Base-by-base conservation (phyloP, 2,329 filamentous ascomycete genomes). In the Daldinia sp. region DNA sequence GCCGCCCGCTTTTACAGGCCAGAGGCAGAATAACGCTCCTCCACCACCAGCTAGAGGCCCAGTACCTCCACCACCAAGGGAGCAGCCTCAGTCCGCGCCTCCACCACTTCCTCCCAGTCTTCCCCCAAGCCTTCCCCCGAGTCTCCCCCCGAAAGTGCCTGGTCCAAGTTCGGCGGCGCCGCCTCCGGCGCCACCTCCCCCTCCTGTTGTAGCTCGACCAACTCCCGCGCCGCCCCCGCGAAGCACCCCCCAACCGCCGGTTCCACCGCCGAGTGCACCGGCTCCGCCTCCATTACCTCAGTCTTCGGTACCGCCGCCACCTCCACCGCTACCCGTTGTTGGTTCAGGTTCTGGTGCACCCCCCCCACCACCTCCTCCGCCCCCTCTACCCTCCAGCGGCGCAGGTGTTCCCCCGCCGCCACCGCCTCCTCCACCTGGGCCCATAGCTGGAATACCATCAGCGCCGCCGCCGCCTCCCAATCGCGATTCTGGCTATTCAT, bases 1-100 rank as follows among this genome's bases (percentile, higher is more conserved):
- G 4, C 93, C 94, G 57, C 93, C 94, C 5, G 87, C 92, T 2
- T 96, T 96, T 72, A 74, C 84, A 49, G 90, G 90, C 45, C 87
- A 89, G 71, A 79, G 86, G 64, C n/a, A 66, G 37, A 72, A 67
- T 52, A 86, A 86, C 41, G 82, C 82, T n/a, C 89, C 91, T 35
- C 91, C 92, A n/a, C 88, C 92, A 21, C 91, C 91, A 34, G 88
- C 84, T 74, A 87, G 91, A 68, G 87, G 86, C 27, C 82, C 88
- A 34, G 87, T 89, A 15, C 92, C 92, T 64, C 91, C 91, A 29
- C 90, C 91, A 8, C 86, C 89, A 13, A 82, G 74, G 35, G 73
- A 73, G 55, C 79, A 80, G 39, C 78, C 77, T 52, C 77, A 78
- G 67, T 79, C 70, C 75, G 77, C 74, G 56, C 67, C 73, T 59